phyloP scores from a whole-genome alignment of 2,329 filamentous ascomycete species.

The Dactylellina sp. region DNA sequence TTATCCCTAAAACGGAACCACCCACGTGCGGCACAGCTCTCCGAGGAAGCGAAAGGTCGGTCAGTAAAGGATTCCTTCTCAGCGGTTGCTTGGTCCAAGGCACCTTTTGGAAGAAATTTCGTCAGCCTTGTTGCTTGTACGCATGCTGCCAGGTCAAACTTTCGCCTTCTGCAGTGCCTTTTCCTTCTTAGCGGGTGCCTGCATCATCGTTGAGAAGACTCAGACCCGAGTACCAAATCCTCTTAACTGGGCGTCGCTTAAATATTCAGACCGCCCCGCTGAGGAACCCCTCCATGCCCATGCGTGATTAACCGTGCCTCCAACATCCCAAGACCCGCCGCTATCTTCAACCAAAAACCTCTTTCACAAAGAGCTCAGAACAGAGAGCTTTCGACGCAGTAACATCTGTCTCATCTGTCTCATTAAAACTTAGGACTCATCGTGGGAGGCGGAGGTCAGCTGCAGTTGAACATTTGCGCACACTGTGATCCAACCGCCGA shows the following conservation, averaged over 20 bases:
- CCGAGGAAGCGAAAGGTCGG: conserved; percentile 39
- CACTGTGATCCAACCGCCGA: too few species aligned
- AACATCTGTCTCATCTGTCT: too few species aligned
- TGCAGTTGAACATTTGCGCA: too few species aligned
- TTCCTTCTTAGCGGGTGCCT: conserved; percentile 7
- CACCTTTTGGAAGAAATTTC: conserved; percentile 1
- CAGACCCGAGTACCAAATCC: neutral
- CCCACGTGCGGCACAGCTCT: conserved; percentile 44
- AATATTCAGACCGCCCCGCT: conserved; percentile 36
- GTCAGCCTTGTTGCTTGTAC: conserved; percentile 42
- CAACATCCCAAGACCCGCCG: too few species aligned
- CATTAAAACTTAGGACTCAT: too few species aligned
- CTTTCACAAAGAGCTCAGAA: too few species aligned
- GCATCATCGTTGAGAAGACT: conserved; percentile 9
- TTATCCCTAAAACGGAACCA: conserved; percentile 7
- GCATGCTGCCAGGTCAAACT: conserved; percentile 10
- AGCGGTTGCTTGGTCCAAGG: neutral
- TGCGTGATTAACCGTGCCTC: conserved; percentile 36
- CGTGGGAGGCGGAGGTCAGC: too few species aligned
- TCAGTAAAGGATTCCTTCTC: neutral
- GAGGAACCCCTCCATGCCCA: conserved; percentile 36
- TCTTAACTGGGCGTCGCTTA: conserved; percentile 24
- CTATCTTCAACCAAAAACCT: too few species aligned
- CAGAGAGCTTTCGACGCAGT: too few species aligned
- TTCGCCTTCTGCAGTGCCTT: neutral